phyloP scores from a whole-genome alignment of 208 protist species.

The Spongospora subterranea region DNA sequence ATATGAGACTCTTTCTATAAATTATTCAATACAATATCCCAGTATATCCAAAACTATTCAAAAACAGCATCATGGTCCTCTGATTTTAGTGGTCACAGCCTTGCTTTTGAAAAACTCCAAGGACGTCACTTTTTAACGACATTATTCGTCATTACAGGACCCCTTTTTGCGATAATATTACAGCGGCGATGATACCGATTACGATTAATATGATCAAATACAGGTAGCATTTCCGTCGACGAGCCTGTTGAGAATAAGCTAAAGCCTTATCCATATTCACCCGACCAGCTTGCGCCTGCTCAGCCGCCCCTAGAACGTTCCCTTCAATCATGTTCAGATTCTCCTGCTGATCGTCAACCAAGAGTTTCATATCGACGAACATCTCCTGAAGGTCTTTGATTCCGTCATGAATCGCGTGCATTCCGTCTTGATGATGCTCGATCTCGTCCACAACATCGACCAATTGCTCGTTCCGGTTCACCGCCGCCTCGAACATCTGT shows the following conservation, averaged over 20 bases:
- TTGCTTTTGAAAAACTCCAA: too few species aligned
- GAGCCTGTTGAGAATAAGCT: background rate
- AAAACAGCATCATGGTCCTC: too few species aligned
- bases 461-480: constrained; percentile 22
- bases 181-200: background rate
- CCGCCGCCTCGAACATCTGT: background rate
- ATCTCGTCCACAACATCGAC: background rate
- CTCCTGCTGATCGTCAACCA: constrained; percentile 50
- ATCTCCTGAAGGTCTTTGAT: background rate
- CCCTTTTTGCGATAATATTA: too few species aligned
- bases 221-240: constrained; percentile 18
- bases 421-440: background rate
- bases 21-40: too few species aligned
- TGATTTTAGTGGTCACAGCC: too few species aligned
- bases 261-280: background rate
- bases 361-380: constrained; percentile 7
- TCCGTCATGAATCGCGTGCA: background rate
- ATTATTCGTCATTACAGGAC: too few species aligned
- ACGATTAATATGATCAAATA: background rate
- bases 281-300: background rate
- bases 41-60: too few species aligned
- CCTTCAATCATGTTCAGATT: constrained; percentile 8
- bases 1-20: too few species aligned
- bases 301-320: background rate
- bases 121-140: too few species aligned